Conservation (phyloP, 768 basidiomycete genomes). For the Tricholoma matsutake region DNA sequence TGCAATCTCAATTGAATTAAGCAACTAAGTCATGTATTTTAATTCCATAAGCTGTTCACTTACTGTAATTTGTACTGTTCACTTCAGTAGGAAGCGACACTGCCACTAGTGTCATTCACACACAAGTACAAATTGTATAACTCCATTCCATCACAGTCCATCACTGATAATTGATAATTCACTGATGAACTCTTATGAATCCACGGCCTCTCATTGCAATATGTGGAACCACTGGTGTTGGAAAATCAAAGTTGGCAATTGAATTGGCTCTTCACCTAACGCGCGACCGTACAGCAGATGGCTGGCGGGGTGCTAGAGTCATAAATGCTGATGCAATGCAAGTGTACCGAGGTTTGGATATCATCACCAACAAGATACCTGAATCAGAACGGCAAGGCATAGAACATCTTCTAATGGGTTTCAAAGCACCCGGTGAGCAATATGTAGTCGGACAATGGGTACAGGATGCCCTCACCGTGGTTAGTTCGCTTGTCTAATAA, state of each 20-base stretch:
- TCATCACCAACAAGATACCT: slow-evolving; percentile 93
- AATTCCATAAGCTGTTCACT: no score
- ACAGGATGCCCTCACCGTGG: slow-evolving; percentile 71
- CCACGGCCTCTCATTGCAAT: slow-evolving; percentile 74
- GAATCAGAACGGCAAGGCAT: slow-evolving; percentile 72
- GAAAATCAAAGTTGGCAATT: slow-evolving; percentile 90
- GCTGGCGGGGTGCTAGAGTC: slow-evolving; percentile 65
- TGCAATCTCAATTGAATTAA: no score
- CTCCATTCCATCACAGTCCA: no score
- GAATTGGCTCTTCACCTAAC: slow-evolving; percentile 71
- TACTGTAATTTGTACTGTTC: no score
- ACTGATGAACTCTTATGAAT: slow-evolving; percentile 29
- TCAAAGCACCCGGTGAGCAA: slow-evolving; percentile 84
- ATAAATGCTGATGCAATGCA: slow-evolving; percentile 99
- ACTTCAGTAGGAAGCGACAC: no score
- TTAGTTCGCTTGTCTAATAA: slow-evolving; percentile 36
- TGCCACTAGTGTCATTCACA: no score
- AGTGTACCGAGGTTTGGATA: slow-evolving; percentile 85
- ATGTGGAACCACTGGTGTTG: slow-evolving; percentile 93
- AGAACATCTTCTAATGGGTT: slow-evolving; percentile 86
- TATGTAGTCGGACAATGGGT: slow-evolving; percentile 89
- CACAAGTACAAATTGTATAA: no score
- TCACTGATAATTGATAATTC: no score
- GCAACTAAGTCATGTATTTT: no score
- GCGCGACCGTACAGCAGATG: slow-evolving; percentile 28